These are phyloP conservation scores for Xylaria sp. DNA, from an alignment of 2,329 filamentous ascomycete genomes.

Conservation along the genomic window DNA sequence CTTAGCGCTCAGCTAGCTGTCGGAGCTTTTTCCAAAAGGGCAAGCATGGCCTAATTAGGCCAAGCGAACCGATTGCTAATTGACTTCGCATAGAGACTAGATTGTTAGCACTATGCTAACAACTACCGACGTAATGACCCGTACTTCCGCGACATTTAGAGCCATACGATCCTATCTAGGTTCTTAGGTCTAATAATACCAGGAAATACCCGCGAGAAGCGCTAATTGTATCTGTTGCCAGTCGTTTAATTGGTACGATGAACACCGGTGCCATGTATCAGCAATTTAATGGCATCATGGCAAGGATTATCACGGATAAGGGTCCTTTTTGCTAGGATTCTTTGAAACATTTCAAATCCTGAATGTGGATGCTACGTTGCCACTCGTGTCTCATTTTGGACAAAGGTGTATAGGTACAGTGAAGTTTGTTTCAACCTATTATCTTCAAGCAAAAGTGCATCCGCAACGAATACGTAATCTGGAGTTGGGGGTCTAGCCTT, in stretches of 20 bases:
- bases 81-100: neutral
- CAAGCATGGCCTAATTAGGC: neutral
- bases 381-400: neutral
- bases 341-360: neutral
- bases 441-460: neutral
- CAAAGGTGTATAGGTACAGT: neutral
- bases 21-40: neutral
- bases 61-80: neutral
- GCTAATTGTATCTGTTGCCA: neutral
- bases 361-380: neutral
- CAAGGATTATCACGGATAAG: slow-evolving; percentile 1
- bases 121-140: neutral
- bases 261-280: neutral
- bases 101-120: neutral
- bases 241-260: neutral
- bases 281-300: neutral
- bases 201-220: neutral
- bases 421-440: slow-evolving; percentile 1
- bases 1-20: neutral
- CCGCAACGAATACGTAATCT: neutral
- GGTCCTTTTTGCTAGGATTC: neutral
- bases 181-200: neutral
- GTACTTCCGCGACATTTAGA: slow-evolving; percentile 9
- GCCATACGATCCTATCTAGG: neutral
- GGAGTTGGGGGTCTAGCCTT: neutral